Percentiles rank a stretch among this genome's conserved stretches.
These are phyloP conservation scores for Hyphopichia homilentoma DNA, from an alignment of 805 yeast species.

Conservation along the genomic window DNA sequence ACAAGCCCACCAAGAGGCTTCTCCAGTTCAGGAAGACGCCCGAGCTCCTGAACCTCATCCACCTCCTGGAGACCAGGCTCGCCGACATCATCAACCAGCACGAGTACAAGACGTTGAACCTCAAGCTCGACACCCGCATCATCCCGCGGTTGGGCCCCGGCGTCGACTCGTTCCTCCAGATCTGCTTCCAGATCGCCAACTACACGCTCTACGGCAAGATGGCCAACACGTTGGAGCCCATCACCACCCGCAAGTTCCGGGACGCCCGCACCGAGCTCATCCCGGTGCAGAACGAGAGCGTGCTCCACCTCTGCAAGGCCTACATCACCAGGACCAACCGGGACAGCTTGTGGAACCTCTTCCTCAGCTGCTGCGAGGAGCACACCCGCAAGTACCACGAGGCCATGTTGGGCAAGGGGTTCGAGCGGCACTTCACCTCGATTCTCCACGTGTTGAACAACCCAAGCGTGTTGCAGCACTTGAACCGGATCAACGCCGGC, in stretches of 20 bases:
- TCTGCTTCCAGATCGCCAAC: conserved; percentile 50
- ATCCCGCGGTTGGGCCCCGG: conserved; percentile 39
- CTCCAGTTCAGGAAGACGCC: conserved; percentile 39
- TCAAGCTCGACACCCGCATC: conserved; percentile 35
- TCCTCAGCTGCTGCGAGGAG: conserved; percentile 47
- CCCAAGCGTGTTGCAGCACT: conserved; percentile 29
- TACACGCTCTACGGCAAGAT: conserved; percentile 54
- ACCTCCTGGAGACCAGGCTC: conserved; percentile 54
- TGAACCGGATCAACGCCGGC: conserved; percentile 38
- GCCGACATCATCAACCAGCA: conserved; percentile 58
- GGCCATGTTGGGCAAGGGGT: conserved; percentile 63
- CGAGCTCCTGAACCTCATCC: conserved; percentile 46
- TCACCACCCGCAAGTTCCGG: conserved; percentile 63
- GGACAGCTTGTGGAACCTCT: conserved; percentile 45
- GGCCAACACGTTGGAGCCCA: conserved; percentile 50
- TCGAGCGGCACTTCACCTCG: conserved; percentile 69
- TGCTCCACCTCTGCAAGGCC: conserved; percentile 52
- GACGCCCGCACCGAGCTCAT: conserved; percentile 70
- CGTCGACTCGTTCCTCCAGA: conserved; percentile 49
- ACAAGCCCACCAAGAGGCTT: conserved; percentile 32
- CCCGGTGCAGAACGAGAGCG: conserved; percentile 56
- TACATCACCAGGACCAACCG: conserved; percentile 56
- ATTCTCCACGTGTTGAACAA: conserved; percentile 53
- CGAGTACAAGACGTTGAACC: conserved; percentile 43
- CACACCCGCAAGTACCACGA: conserved; percentile 48